Conservation (phyloP, 1,139 yeast genomes). For the Zygotorulaspora mrakii region DNA sequence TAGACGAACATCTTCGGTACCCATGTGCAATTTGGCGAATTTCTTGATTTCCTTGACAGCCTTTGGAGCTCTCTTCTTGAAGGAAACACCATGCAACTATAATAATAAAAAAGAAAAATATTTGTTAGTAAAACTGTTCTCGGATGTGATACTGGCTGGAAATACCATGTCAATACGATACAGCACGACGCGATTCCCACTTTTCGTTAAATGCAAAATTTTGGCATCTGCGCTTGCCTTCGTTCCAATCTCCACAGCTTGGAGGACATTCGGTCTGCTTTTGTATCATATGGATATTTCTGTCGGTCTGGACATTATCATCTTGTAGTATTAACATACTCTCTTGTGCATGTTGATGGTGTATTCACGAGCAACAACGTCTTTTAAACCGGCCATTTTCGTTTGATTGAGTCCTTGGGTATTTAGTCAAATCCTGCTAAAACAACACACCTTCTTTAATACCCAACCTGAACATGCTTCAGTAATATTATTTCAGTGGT, state of each 20-base stretch:
- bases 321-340: slow-evolving; percentile 54
- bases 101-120: slow-evolving; percentile 14
- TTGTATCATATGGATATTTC: slow-evolving; percentile 1
- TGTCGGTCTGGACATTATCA: neutral
- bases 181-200: no score
- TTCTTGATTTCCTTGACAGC: slow-evolving; percentile 99
- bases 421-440: slow-evolving; percentile 5
- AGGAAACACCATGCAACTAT: slow-evolving; percentile 93
- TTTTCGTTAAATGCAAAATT: no score
- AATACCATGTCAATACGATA: no score
- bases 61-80: slow-evolving; percentile 99
- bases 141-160: no score
- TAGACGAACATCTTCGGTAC: slow-evolving; percentile 97
- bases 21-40: slow-evolving; percentile 98
- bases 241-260: no score
- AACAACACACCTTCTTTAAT: neutral
- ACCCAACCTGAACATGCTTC: neutral
- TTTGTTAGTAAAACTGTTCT: slow-evolving; percentile 7
- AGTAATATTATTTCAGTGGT: slow-evolving; percentile 1
- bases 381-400: slow-evolving; percentile 90
- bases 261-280: no score
- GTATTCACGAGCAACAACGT: slow-evolving; percentile 99
- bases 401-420: slow-evolving; percentile 39
- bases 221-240: no score
- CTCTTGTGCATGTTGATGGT: slow-evolving; percentile 99